Evolutionary conservation across 495 filamentous ascomycete genomes (phyloP).

Genomic region (Penicillium crystallinum): DNA sequence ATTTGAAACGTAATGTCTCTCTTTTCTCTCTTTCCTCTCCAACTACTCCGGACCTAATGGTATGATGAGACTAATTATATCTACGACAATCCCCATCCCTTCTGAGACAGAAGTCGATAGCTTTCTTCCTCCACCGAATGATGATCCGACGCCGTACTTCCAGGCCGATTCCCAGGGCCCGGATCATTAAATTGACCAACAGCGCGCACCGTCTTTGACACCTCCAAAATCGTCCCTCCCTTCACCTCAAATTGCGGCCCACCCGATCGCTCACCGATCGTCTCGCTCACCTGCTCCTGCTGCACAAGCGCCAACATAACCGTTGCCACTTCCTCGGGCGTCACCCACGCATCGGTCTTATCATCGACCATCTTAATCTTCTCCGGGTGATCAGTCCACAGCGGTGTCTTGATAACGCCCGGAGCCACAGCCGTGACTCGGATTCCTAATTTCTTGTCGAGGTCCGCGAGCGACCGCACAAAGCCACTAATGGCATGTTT

Average conservation of each 20-base stretch:
- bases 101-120: constrained; percentile 37
- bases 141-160: constrained; percentile 44
- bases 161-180: constrained; percentile 45
- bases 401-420: constrained; percentile 59
- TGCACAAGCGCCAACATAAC: constrained; percentile 59
- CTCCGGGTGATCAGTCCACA: constrained; percentile 66
- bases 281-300: constrained; percentile 40
- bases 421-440: constrained; percentile 63
- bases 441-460: constrained; percentile 52
- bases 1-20: neutral
- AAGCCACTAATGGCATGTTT: constrained; percentile 62
- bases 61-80: constrained; percentile 14
- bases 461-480: constrained; percentile 46
- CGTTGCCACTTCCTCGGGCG: constrained; percentile 58
- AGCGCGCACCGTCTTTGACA: constrained; percentile 48
- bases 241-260: constrained; percentile 29
- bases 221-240: constrained; percentile 55
- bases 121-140: constrained; percentile 39
- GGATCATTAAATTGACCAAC: constrained; percentile 54
- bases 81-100: constrained; percentile 37
- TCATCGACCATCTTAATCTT: constrained; percentile 54
- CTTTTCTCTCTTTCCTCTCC: constrained; percentile 5
- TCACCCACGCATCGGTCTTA: constrained; percentile 53
- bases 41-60: too few species aligned
- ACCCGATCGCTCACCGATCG: constrained; percentile 37